Conservation (phyloP, 768 basidiomycete genomes). For the Hericium alpestre region DNA sequence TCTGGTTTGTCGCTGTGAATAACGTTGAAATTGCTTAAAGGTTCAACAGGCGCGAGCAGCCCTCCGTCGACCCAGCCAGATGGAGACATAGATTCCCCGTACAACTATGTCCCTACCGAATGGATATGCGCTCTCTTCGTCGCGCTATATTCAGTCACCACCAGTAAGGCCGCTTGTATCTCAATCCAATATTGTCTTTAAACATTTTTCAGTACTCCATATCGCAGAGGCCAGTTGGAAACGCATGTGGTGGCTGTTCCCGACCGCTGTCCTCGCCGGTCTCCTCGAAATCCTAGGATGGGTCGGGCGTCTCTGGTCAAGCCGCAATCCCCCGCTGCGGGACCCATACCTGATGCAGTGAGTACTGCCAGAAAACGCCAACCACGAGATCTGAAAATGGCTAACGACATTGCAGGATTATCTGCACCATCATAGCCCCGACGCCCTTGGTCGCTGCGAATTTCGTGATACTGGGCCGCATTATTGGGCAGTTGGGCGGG, state of each 20-base stretch:
- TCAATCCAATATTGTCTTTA: not conserved
- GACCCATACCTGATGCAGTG: conserved; percentile 10
- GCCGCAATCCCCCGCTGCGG: not conserved
- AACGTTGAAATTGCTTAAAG: too few relatives aligned
- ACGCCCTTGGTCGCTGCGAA: conserved; percentile 12
- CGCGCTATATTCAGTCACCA: conserved; percentile 22
- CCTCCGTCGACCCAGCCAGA: too few relatives aligned
- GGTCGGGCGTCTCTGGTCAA: conserved; percentile 9
- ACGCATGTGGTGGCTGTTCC: conserved; percentile 18
- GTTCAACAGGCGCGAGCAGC: too few relatives aligned
- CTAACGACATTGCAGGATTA: not conserved
- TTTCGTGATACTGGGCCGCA: conserved; percentile 10
- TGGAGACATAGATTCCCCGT: not conserved
- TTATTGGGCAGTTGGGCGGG: conserved; percentile 6
- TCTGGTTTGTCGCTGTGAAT: too few relatives aligned
- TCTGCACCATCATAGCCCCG: conserved; percentile 7
- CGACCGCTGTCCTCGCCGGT: conserved; percentile 8
- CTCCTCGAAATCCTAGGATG: conserved; percentile 7
- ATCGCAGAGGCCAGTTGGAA: conserved; percentile 15
- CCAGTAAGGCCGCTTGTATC: conserved; percentile 14
- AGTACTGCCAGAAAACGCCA: not conserved
- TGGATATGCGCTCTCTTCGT: conserved; percentile 28
- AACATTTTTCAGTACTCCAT: conserved; percentile 1
- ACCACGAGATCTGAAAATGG: too few relatives aligned
- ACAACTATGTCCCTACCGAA: conserved; percentile 11